Evolutionary conservation across 1,139 yeast species (phyloP), one percentile per base, ranked within the genome.

Genomic region (Lodderomyces parapsilosis): DNA sequence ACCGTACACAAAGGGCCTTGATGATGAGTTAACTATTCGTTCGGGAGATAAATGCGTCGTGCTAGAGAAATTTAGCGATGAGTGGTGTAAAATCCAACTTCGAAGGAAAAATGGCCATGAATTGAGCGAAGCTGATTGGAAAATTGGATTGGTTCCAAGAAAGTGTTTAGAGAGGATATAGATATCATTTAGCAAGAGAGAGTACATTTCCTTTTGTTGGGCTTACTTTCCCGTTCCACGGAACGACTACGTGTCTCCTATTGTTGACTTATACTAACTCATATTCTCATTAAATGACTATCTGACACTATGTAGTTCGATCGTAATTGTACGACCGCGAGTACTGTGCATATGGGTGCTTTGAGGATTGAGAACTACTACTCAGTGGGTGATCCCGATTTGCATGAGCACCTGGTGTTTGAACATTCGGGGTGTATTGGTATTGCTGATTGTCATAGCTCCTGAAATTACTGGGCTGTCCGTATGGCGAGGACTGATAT

Each of bases 51-150:
- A 55, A 24, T 70, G 67, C 2, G 40, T 48, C 5, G 44, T 68
- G 1, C 42, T 60, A 17, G 57, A 59, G 27, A 55, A 53, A n/a
- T 67, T 62, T 47, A 50, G 63, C 10, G 76, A 71, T 44, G 74
- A 73, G 1, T 72, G 78, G 78, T 68, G 74, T 46, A 55, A 57
- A 23, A 63, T 68, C 9, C 55, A 46, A 37, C 24, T 51, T 27
- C 46, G 43, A 2, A 45, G 38, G 18, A 55, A 52, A 22, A 43
- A 45, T 15, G 34, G 43, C 19, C 45, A 48, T 18, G 30, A 36
- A 6, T 13, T 23, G n/a, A 10, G 11, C 13, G 19, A 17, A 11
- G 42, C 44, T 11, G 44, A 44, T 19, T 24, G 27, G 13, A 49
- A 46, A 13, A 49, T 51, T 18, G 76, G 77, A 1, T 60, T 70